These are phyloP conservation scores for Claviceps pusilla DNA, from an alignment of 2,329 filamentous ascomycete genomes.

Conservation along the genomic window DNA sequence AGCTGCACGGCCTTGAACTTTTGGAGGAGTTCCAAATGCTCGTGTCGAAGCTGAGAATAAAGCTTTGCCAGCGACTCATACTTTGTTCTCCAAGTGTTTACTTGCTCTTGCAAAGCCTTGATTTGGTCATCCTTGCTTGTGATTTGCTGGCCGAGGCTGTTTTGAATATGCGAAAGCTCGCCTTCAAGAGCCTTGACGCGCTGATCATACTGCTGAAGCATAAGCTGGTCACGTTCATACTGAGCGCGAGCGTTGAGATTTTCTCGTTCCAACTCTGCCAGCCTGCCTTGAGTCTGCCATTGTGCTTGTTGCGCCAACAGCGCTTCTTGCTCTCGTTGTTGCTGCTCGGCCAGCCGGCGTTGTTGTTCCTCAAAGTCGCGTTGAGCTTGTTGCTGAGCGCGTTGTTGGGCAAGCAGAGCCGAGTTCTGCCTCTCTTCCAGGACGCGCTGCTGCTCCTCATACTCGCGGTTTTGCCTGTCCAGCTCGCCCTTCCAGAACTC, in stretches of 20 bases:
- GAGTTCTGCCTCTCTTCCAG: slow-evolving; percentile 77
- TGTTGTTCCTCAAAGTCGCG: slow-evolving; percentile 96
- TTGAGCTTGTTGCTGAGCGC: slow-evolving; percentile 72
- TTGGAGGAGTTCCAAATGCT: slow-evolving; percentile 86
- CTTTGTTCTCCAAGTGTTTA: slow-evolving; percentile 94
- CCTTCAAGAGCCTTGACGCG: slow-evolving; percentile 84
- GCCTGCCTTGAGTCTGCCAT: slow-evolving; percentile 86
- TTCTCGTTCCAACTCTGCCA: slow-evolving; percentile 88
- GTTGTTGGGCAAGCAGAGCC: slow-evolving; percentile 65
- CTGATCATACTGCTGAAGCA: slow-evolving; percentile 93
- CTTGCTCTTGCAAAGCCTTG: slow-evolving; percentile 80
- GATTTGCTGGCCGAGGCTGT: slow-evolving; percentile 72
- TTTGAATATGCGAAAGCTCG: slow-evolving; percentile 69
- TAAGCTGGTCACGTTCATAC: slow-evolving; percentile 91
- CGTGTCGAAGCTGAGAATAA: slow-evolving; percentile 87
- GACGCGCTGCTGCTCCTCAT: slow-evolving; percentile 82
- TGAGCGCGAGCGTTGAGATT: slow-evolving; percentile 88
- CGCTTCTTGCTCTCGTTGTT: slow-evolving; percentile 79
- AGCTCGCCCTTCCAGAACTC: slow-evolving; percentile 97
- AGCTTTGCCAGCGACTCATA: slow-evolving; percentile 94
- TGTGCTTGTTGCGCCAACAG: slow-evolving; percentile 76
- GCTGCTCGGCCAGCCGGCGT: slow-evolving; percentile 71
- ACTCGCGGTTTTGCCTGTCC: slow-evolving; percentile 81
- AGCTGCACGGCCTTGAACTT: slow-evolving; percentile 94
- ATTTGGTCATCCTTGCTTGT: slow-evolving; percentile 91